A percentile compares a stretch with the other conserved stretches of the same genome.
phyloP scores from a whole-genome alignment of 352 stramenopile species.

The Phytopythium boreale region DNA sequence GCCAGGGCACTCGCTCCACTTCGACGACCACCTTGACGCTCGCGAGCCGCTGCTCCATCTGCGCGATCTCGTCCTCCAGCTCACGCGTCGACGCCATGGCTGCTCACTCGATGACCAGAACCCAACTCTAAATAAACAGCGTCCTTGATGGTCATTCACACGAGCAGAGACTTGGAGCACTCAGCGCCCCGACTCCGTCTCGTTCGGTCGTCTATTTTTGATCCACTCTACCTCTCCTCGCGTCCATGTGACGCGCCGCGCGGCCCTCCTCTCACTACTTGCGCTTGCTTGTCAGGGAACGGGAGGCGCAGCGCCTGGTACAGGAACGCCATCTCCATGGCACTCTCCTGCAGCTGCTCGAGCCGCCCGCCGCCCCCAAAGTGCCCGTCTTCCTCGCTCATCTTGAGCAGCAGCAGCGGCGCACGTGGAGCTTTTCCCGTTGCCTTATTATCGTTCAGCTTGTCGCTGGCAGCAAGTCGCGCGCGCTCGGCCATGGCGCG shows the following conservation, averaged over 20 bases:
- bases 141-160: neutral
- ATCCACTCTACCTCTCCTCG: neutral
- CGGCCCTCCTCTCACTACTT: neutral
- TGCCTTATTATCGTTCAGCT: neutral
- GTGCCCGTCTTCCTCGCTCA: conserved; percentile 80
- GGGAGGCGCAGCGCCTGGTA: conserved; percentile 62
- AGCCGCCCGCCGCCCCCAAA: conserved; percentile 74
- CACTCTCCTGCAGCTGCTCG: conserved; percentile 74
- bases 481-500: conserved; percentile 31
- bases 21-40: conserved; percentile 52
- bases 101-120: neutral
- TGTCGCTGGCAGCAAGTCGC: neutral
- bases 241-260: conserved; percentile 4
- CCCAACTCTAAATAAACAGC: neutral
- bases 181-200: neutral
- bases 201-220: conserved; percentile 22
- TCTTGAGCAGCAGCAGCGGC: conserved; percentile 54
- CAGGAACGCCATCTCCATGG: conserved; percentile 84
- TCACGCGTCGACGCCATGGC: conserved; percentile 39
- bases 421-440: neutral
- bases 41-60: conserved; percentile 59
- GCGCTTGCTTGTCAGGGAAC: conserved; percentile 22
- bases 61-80: conserved; percentile 54
- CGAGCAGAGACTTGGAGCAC: neutral
- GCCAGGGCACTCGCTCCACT: conserved; percentile 51